Evolutionary conservation across 2,329 filamentous ascomycete genomes (phyloP), one percentile per base, ranked within the genome.

Genomic region (Neocucurbitaria cava): DNA sequence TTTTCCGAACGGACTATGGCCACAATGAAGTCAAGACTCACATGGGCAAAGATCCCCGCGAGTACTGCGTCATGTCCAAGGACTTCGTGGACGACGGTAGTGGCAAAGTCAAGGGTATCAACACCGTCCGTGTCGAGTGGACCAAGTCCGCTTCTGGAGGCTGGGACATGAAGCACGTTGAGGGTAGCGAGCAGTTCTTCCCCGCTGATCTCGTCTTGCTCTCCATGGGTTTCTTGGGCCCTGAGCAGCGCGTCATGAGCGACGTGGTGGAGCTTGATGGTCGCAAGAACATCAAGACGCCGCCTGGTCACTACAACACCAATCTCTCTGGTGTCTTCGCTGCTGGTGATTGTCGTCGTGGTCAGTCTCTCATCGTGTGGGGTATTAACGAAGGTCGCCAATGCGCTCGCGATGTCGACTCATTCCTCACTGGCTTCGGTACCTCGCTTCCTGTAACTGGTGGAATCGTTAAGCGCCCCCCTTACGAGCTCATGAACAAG

Each of bases 111-210:
- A 96, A 92, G 83, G 94, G 94, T 61, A 96, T 98, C 83, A 96
- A 95, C 79, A 96, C 92, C 39, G 87, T 95, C 54, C 92, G 94
- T 49, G 93, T 98, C 39, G 93, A 97, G 76, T 98, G 94, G 94
- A 95, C 92, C 67, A 95, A 93, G 83, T 91, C 88, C 49, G 84
- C 91, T 24, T 88, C 86, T 58, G 93, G 93, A 63, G 93, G 93
- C 40, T 98, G 94, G 94, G 94, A 97, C 78, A 97, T 98, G 92
- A 96, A 96, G 85, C 94, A 96, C 77, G 84, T 96, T 28, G 93
- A 96, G 64, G 92, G 91, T 33, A 94, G 90, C 58, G 90, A 96
- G 81, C 88, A 97, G 75, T 96, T 96, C 84, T 97, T 97, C 89
- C 92, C 92, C 33, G 94, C 94, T 24, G 94, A 98, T 72, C 86